Evolutionary conservation across 805 yeast genomes (phyloP).

Genomic region (Saccharomycopsis oosterbeekiorum): DNA sequence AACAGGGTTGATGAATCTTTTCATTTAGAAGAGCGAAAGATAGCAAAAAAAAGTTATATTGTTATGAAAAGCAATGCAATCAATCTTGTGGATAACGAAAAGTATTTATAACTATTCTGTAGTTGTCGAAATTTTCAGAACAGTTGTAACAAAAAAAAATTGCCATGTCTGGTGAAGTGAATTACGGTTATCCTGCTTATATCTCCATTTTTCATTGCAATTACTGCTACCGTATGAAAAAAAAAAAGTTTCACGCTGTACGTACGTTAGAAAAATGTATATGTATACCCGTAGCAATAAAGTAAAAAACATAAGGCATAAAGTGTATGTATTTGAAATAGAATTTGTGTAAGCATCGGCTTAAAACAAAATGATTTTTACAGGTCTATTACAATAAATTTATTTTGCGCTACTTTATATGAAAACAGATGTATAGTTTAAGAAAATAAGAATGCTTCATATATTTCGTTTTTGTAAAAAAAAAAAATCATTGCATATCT

Average conservation of each 20-base stretch:
- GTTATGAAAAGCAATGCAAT: not conserved
- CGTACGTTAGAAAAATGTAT: not conserved
- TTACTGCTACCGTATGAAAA: not conserved
- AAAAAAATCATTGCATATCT: no score
- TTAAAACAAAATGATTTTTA: not conserved
- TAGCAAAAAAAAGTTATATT: not conserved
- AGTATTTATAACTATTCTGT: not conserved
- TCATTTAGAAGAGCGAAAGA: conserved; percentile 1
- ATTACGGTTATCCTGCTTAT: not conserved
- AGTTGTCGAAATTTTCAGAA: not conserved
- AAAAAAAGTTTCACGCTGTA: not conserved
- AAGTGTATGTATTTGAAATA: no score
- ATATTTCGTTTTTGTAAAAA: no score
- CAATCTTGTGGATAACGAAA: not conserved
- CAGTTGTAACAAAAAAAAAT: not conserved
- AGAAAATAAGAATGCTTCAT: no score
- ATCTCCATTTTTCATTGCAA: not conserved
- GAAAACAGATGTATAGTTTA: no score
- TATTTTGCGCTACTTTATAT: no score
- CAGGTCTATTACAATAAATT: not conserved
- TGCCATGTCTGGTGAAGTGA: not conserved
- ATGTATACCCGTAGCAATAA: not conserved
- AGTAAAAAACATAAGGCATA: not conserved
- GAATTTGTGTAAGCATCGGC: no score
- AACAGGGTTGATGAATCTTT: conserved; percentile 5